These are phyloP conservation scores for Emericellopsis terricola DNA, from an alignment of 495 filamentous ascomycete genomes.

Conservation along the genomic window DNA sequence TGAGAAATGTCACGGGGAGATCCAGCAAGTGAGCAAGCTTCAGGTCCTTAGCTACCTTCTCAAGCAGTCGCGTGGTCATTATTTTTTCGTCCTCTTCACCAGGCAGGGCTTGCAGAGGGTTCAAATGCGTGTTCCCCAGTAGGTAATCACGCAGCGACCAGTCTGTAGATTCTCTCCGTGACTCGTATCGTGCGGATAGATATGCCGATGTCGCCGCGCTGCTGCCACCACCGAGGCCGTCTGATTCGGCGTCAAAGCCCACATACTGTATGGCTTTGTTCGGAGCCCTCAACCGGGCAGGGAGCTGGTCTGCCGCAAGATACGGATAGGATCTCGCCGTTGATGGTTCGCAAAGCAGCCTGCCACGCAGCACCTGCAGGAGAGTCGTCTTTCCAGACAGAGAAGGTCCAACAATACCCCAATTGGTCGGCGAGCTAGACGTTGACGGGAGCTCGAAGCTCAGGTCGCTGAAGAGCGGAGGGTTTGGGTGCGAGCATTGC, in stretches of 20 bases:
- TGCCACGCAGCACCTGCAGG: conserved; percentile 54
- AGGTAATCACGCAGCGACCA: conserved; percentile 69
- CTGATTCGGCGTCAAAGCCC: conserved; percentile 52
- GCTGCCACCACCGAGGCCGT: conserved; percentile 11
- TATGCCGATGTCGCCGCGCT: conserved; percentile 47
- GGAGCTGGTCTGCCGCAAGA: conserved; percentile 44
- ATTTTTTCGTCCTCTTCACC: conserved; percentile 30
- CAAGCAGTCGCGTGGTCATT: conserved; percentile 26
- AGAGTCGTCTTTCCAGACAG: conserved; percentile 58
- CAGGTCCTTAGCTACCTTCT: conserved; percentile 46
- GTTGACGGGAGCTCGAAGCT: conserved; percentile 44
- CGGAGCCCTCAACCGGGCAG: conserved; percentile 31
- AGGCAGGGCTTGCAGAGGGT: conserved; percentile 27
- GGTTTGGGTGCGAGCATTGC: conserved; percentile 27
- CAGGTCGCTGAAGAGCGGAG: conserved; percentile 48
- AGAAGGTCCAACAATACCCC: conserved; percentile 60
- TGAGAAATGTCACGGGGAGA: conserved; percentile 72
- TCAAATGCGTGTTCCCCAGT: conserved; percentile 57
- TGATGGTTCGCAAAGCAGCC: conserved; percentile 54
- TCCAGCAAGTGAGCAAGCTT: conserved; percentile 43
- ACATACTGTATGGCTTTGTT: conserved; percentile 61
- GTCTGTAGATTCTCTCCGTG: conserved; percentile 66
- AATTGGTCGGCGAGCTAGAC: conserved; percentile 30
- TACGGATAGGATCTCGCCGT: conserved; percentile 58
- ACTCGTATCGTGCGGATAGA: conserved; percentile 85